Evolutionary conservation across 495 filamentous ascomycete species (phyloP).

Genomic region (Aspergillus cristatus): DNA sequence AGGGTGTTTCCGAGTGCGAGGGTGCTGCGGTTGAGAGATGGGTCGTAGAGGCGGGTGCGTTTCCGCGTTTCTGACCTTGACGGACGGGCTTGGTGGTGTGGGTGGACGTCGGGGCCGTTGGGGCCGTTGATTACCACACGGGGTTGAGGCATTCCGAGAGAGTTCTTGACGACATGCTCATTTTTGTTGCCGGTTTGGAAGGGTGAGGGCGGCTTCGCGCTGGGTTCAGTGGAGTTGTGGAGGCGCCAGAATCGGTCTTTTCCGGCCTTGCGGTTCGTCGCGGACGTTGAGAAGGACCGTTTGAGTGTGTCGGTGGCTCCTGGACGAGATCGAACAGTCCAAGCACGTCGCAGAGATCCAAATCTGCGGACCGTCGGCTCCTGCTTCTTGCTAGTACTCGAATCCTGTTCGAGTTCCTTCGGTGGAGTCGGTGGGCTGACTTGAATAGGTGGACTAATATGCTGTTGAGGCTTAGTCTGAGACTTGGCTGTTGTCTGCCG

Average conservation of each 20-base stretch:
- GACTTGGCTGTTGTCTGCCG: slow-evolving; percentile 19
- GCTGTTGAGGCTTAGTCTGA: slow-evolving; percentile 2
- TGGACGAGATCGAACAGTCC: slow-evolving; percentile 48
- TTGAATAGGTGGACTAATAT: slow-evolving; percentile 54
- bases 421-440: slow-evolving; percentile 67
- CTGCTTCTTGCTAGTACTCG: slow-evolving; percentile 27
- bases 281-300: slow-evolving; percentile 35
- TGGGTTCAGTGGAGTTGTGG: slow-evolving; percentile 57
- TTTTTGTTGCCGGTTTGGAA: slow-evolving; percentile 14
- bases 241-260: slow-evolving; percentile 74
- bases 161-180: slow-evolving; percentile 37
- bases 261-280: slow-evolving; percentile 35
- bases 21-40: slow-evolving; percentile 23
- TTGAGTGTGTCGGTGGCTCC: slow-evolving; percentile 37
- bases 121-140: slow-evolving; percentile 38
- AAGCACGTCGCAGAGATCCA: slow-evolving; percentile 48
- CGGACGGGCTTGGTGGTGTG: too few relatives aligned
- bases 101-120: slow-evolving; percentile 28
- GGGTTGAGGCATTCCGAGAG: slow-evolving; percentile 44
- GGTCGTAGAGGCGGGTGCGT: slow-evolving; percentile 10
- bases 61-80: too few relatives aligned
- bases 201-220: slow-evolving; percentile 24
- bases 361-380: slow-evolving; percentile 36
- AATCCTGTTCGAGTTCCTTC: slow-evolving; percentile 42
- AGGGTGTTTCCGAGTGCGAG: slow-evolving; percentile 14